Evolutionary conservation across 371 early-diverging fungal species (phyloP).

Genomic region (Lichtheimia corymbifera): DNA sequence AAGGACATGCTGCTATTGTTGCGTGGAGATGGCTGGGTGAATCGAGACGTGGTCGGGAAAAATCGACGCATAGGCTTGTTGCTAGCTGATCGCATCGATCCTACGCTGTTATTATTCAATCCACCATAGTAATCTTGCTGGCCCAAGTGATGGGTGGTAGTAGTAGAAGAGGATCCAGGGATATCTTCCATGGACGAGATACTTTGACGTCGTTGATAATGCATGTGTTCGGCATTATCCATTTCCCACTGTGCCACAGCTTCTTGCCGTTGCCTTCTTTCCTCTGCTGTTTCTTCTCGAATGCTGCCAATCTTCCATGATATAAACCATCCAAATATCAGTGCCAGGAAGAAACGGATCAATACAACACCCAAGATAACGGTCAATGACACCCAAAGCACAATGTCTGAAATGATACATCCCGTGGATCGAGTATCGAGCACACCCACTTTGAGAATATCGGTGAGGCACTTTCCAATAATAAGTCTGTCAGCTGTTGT

Average conservation of each 20-base stretch:
- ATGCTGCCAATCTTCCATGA: constrained; percentile 75
- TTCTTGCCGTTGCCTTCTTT: constrained; percentile 52
- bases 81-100: constrained; percentile 7
- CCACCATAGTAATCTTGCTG: background rate
- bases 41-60: constrained; percentile 49
- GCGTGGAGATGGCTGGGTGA: constrained; percentile 37
- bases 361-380: constrained; percentile 80
- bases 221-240: constrained; percentile 64
- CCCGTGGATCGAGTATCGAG: constrained; percentile 75
- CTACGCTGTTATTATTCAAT: constrained; percentile 5
- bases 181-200: constrained; percentile 27
- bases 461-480: constrained; percentile 68
- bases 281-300: constrained; percentile 66
- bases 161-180: background rate
- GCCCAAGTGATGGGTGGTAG: background rate
- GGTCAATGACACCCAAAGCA: constrained; percentile 73
- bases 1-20: background rate
- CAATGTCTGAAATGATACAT: constrained; percentile 78
- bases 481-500: constrained; percentile 52
- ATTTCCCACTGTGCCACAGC: constrained; percentile 67
- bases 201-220: constrained; percentile 42
- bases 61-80: constrained; percentile 25
- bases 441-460: constrained; percentile 75
- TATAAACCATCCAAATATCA: constrained; percentile 83
- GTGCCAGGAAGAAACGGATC: constrained; percentile 80